Conservation (phyloP, 225 moss, liverwort and hornwort species). For the Thuidium tamariscinum region DNA sequence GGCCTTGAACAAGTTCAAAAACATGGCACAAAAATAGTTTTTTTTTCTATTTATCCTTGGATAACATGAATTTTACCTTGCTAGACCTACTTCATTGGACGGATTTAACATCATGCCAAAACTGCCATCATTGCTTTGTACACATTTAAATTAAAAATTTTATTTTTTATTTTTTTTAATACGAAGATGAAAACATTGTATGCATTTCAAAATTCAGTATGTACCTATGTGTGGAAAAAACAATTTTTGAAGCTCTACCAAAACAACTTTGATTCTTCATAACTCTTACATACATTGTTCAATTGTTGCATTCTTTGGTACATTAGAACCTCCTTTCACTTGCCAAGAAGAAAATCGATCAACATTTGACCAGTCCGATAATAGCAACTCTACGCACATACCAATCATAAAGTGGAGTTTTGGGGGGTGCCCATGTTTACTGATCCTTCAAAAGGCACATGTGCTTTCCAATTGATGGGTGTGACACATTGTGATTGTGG, state of each 20-base stretch:
- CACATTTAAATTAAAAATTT: too few species aligned
- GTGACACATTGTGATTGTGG: neutral
- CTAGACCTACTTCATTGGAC: too few species aligned
- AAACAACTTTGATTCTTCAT: neutral
- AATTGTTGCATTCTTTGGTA: neutral
- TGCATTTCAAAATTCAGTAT: neutral
- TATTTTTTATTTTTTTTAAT: too few species aligned
- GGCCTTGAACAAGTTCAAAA: too few species aligned
- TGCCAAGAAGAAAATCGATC: neutral
- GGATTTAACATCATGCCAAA: too few species aligned
- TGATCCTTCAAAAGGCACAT: neutral
- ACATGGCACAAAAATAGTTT: too few species aligned
- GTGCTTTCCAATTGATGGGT: neutral
- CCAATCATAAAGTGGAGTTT: too few species aligned
- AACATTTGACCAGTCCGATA: too few species aligned
- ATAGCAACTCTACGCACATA: neutral
- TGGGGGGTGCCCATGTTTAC: neutral
- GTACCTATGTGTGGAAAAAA: neutral
- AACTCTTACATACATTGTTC: neutral
- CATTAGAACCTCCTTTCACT: neutral
- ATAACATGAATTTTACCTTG: too few species aligned
- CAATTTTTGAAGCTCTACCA: neutral
- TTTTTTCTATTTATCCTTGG: too few species aligned
- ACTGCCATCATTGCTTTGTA: accelerated
- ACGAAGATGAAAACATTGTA: too few species aligned